A percentile compares a stretch with the other conserved stretches of the same genome.
phyloP scores from a whole-genome alignment of 345 rosid species.

The Citrus glauca region DNA sequence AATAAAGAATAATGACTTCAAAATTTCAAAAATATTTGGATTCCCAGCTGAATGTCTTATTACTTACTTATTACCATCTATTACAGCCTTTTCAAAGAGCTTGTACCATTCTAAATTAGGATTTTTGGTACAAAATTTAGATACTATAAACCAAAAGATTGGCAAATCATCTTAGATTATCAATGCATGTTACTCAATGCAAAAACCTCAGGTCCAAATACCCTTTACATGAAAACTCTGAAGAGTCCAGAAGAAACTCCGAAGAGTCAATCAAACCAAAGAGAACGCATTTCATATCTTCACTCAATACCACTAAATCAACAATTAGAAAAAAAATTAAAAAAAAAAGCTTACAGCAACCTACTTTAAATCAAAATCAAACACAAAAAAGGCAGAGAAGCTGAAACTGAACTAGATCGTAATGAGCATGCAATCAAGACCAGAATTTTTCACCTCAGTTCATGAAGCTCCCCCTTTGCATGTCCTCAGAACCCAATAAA shows the following conservation, averaged over 20 bases:
- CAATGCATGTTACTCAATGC: slow-evolving; percentile 8
- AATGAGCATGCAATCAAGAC: slow-evolving; percentile 17
- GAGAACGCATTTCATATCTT: slow-evolving; percentile 20
- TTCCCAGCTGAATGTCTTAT: neutral
- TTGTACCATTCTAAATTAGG: neutral
- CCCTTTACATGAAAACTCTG: neutral
- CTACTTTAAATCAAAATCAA: slow-evolving; percentile 10
- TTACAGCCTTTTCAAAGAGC: neutral
- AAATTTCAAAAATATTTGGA: neutral
- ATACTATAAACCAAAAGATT: neutral
- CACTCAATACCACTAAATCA: slow-evolving; percentile 7
- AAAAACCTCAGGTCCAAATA: slow-evolving; percentile 27
- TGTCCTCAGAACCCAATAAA: slow-evolving; percentile 25
- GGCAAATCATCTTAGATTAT: neutral
- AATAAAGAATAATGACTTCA: neutral
- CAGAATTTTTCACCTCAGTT: slow-evolving; percentile 29
- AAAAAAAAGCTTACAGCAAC: slow-evolving; percentile 1
- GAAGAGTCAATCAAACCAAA: slow-evolving; percentile 13
- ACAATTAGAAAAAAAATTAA: neutral
- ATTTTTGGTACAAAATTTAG: neutral
- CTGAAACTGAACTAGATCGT: slow-evolving; percentile 16
- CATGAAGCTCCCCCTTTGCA: slow-evolving; percentile 18
- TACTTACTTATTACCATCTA: neutral
- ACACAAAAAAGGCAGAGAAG: neutral
- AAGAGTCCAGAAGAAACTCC: neutral